Evolutionary conservation across 2,329 filamentous ascomycete species (phyloP), one percentile per base, ranked within the genome.

Genomic region (Metarhizium brunneum): DNA sequence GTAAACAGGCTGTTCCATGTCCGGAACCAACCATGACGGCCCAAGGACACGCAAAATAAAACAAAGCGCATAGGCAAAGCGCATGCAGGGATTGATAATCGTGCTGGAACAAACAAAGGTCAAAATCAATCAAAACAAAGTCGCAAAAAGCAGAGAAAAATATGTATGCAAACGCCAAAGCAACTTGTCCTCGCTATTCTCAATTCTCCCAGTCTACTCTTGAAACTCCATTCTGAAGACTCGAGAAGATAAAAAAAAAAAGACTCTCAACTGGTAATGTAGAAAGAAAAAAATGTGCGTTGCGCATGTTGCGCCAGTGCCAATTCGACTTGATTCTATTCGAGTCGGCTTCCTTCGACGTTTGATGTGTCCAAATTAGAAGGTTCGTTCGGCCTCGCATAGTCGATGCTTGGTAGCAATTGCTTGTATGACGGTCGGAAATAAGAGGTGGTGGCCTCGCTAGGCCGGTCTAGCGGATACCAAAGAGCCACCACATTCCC

Each of bases 161-260:
- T 36, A 25, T 50, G 20, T 30, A 59, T 60, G 56, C 59, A 56
- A 53, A 59, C 56, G 59, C 59, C 59, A 59, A 54, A 56, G 54
- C 48, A 54, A 54, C 36, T 53, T 25, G 18, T 47, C 48, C 52
- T 49, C 51, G 45, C 51, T 58, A 30, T 13, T 53, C 47, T 36
- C 36, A 40, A 10, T 54, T 47, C 40, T 29, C 50, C 55, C 36
- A 20, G 43, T 54, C 54, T 52, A 55, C 43, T 51, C 38, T 54
- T 42, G 25, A 54, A 58, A 59, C 57, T 59, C 57, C 55, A 56
- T n/a, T 47, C 38, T 35, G 20, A 35, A 25, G 18, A 47, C 40
- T 40, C 11, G 35, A 35, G 47, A 7, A 35, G 32, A 35, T 6
- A 10, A 35, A 35, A 35, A 8, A 18, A 18, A 35, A 18, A 30